phyloP scores from a whole-genome alignment of 805 yeast species.

The Myxozyma kluyveri region DNA sequence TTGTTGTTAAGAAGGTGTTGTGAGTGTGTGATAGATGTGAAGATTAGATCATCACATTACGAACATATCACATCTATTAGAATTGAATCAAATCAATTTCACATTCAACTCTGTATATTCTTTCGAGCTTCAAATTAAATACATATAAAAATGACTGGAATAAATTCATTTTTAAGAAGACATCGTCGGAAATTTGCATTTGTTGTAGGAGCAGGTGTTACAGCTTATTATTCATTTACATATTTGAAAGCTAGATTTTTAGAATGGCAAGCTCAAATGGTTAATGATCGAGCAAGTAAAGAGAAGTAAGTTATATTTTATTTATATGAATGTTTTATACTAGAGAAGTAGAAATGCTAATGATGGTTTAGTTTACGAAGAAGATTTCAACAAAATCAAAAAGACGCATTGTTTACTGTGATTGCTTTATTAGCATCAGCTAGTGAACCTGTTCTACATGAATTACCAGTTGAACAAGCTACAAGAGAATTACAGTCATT shows the following conservation, averaged over 20 bases:
- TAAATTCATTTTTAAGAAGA: conserved; percentile 12
- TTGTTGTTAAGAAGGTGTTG: too few species aligned
- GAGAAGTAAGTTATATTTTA: conserved; percentile 18
- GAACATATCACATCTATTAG: too few species aligned
- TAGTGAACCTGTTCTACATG: conserved; percentile 58
- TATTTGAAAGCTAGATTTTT: conserved; percentile 7
- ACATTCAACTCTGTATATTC: too few species aligned
- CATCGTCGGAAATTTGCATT: conserved; percentile 21
- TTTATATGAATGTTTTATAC: not conserved
- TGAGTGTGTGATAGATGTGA: too few species aligned
- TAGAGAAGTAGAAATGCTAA: too few species aligned
- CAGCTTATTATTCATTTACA: conserved; percentile 15
- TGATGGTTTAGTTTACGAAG: conserved; percentile 52
- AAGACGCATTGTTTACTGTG: conserved; percentile 81
- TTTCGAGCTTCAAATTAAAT: too few species aligned
- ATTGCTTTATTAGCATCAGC: conserved; percentile 78
- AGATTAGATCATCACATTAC: too few species aligned
- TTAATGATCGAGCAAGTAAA: conserved; percentile 4
- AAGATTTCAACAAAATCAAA: conserved; percentile 86
- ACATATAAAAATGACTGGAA: not conserved
- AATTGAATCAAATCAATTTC: too few species aligned
- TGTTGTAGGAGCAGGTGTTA: conserved; percentile 17
- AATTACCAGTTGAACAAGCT: conserved; percentile 67
- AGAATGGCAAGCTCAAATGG: conserved; percentile 24
- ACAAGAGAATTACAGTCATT: conserved; percentile 40